phyloP scores from a whole-genome alignment of 345 rosid genomes.

The Camelina hispida region DNA sequence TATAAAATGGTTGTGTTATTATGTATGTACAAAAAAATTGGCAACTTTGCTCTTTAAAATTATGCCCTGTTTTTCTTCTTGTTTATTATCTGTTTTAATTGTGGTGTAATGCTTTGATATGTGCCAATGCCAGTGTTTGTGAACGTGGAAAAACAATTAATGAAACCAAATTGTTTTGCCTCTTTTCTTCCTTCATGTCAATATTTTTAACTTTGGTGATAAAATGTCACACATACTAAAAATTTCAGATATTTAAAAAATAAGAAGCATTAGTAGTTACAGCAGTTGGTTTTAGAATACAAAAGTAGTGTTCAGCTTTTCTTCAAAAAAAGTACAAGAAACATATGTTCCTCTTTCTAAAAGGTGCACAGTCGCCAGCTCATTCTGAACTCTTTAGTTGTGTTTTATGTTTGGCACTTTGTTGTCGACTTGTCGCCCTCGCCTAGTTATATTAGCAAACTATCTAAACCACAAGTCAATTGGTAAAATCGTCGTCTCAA shows the following conservation, averaged over 20 bases:
- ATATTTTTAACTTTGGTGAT: neutral
- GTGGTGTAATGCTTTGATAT: conserved; percentile 26
- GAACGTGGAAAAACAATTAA: conserved; percentile 31
- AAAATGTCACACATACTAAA: neutral
- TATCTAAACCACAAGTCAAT: neutral
- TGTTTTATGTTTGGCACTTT: conserved; percentile 1
- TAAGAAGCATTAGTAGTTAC: no score
- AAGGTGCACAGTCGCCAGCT: neutral
- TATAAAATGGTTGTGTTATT: conserved; percentile 31
- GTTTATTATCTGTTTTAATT: neutral
- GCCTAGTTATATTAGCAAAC: neutral
- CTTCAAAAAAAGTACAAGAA: conserved; percentile 1
- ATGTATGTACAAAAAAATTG: conserved; percentile 31
- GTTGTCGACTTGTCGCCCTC: conserved; percentile 1
- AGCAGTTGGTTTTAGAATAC: neutral
- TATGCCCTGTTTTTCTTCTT: conserved; percentile 23
- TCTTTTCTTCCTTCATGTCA: neutral
- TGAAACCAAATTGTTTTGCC: conserved; percentile 43
- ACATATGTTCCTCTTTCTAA: neutral
- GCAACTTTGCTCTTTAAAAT: conserved; percentile 24
- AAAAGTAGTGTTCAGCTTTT: neutral
- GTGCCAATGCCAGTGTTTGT: conserved; percentile 28
- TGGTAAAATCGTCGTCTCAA: neutral
- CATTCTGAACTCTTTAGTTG: neutral
- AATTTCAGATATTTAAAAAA: conserved; percentile 2